phyloP scores from a whole-genome alignment of 2,329 filamentous ascomycete species.

The Penicillium italicum region DNA sequence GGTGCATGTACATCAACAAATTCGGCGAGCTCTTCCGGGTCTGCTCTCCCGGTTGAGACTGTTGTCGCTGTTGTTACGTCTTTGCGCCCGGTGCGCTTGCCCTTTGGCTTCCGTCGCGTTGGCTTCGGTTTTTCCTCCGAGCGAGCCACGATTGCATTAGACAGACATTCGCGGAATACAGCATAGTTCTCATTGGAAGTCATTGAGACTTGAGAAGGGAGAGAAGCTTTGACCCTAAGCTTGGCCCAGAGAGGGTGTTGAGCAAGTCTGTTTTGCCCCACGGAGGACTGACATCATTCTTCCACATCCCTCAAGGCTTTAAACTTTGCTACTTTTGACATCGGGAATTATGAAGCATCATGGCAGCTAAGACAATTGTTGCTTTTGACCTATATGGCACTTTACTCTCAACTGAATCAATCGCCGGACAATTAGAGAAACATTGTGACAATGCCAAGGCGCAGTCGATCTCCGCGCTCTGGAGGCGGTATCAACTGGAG shows the following conservation, averaged over 20 bases:
- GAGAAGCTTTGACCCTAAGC: neutral
- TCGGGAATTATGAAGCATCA: conserved; percentile 1
- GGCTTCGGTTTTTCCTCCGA: conserved; percentile 50
- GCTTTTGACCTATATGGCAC: conserved; percentile 77
- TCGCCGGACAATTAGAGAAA: conserved; percentile 56
- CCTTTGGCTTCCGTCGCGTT: conserved; percentile 21
- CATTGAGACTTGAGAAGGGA: conserved; percentile 17
- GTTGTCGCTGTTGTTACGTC: conserved; percentile 9
- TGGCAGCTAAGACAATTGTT: conserved; percentile 46
- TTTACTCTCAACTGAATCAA: conserved; percentile 67
- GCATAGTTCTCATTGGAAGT: conserved; percentile 54
- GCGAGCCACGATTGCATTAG: conserved; percentile 63
- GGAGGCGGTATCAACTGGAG: conserved; percentile 69
- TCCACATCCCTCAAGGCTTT: neutral
- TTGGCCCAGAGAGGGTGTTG: neutral
- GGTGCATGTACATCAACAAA: conserved; percentile 62
- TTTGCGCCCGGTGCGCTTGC: conserved; percentile 17
- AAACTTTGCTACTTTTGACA: neutral
- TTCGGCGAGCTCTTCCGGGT: conserved; percentile 68
- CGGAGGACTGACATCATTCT: conserved; percentile 19
- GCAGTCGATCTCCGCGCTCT: conserved; percentile 55
- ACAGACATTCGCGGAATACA: conserved; percentile 70
- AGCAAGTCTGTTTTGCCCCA: conserved; percentile 1
- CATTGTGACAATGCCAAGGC: conserved; percentile 59
- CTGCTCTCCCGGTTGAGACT: conserved; percentile 25